Percentiles rank a stretch among this genome's conserved stretches.
Conservation (phyloP, 139 green algal genomes). For the Pleodorina starrii region DNA sequence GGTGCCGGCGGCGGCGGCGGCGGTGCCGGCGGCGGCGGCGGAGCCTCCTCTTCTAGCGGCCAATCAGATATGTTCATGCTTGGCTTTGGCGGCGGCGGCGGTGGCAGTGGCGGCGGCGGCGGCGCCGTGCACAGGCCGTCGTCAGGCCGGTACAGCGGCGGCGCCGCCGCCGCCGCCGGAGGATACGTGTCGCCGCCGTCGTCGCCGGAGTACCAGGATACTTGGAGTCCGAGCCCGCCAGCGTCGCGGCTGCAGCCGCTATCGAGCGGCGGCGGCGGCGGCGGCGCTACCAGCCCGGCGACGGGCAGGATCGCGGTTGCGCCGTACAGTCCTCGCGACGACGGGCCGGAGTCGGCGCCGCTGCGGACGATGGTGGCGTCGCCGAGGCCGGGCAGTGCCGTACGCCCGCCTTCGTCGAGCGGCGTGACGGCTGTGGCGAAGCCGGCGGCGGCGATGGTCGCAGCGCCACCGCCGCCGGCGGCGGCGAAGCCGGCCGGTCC, state of each 20-base stretch:
- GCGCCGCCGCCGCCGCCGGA: not conserved
- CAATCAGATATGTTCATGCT: conserved; percentile 8
- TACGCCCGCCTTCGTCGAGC: not conserved
- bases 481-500: not conserved
- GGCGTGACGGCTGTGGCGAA: not conserved
- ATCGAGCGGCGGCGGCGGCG: not conserved
- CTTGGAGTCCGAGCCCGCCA: not conserved
- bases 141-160: not conserved
- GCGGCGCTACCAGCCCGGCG: not conserved
- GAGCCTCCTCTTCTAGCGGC: no score
- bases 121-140: not conserved
- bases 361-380: not conserved
- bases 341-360: not conserved
- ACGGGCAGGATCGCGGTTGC: not conserved
- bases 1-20: not conserved
- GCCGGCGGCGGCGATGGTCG: not conserved
- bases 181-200: not conserved
- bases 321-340: not conserved
- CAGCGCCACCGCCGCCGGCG: not conserved
- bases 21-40: not conserved
- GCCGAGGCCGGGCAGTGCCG: not conserved
- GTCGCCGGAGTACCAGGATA: not conserved
- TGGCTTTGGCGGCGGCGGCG: not conserved
- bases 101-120: no score
- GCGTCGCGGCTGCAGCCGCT: not conserved